Evolutionary conservation across 2,329 filamentous ascomycete species (phyloP).

Genomic region (Colletotrichum tofieldiae): DNA sequence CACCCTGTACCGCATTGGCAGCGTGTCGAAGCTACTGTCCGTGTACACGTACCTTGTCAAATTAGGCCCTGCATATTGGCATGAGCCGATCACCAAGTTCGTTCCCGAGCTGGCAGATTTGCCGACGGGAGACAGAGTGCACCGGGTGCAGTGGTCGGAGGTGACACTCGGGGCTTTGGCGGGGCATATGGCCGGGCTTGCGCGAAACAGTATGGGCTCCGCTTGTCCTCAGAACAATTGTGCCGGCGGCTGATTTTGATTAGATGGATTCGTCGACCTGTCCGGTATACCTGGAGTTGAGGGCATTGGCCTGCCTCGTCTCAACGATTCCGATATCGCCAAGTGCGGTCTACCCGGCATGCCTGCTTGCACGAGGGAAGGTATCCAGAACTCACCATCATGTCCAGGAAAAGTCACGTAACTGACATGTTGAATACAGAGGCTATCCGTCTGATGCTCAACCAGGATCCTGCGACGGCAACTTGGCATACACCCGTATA

Average conservation of each 20-base stretch:
- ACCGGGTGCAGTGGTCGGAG: constrained; percentile 43
- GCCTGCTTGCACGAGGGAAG: constrained; percentile 7
- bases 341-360: constrained; percentile 10
- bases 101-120: constrained; percentile 46
- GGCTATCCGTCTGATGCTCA: constrained; percentile 3
- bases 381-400: neutral
- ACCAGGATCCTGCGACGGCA: constrained; percentile 3
- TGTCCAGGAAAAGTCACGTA: neutral
- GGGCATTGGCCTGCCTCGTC: constrained; percentile 2
- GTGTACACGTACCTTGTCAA: constrained; percentile 48
- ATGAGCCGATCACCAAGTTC: constrained; percentile 48
- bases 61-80: constrained; percentile 45
- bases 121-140: constrained; percentile 10
- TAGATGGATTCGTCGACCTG: constrained; percentile 16
- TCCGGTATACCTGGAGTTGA: constrained; percentile 10
- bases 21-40: constrained; percentile 54
- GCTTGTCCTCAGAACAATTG: too few relatives aligned
- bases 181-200: constrained; percentile 45
- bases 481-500: constrained; percentile 29
- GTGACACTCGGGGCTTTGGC: constrained; percentile 46
- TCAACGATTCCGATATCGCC: constrained; percentile 15
- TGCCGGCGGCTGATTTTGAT: neutral
- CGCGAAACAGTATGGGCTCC: constrained; percentile 14
- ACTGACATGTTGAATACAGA: neutral
- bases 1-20: constrained; percentile 55